Evolutionary conservation across 768 basidiomycete genomes (phyloP), one percentile per base, ranked within the genome.

Genomic region (Clavulina sp.): DNA sequence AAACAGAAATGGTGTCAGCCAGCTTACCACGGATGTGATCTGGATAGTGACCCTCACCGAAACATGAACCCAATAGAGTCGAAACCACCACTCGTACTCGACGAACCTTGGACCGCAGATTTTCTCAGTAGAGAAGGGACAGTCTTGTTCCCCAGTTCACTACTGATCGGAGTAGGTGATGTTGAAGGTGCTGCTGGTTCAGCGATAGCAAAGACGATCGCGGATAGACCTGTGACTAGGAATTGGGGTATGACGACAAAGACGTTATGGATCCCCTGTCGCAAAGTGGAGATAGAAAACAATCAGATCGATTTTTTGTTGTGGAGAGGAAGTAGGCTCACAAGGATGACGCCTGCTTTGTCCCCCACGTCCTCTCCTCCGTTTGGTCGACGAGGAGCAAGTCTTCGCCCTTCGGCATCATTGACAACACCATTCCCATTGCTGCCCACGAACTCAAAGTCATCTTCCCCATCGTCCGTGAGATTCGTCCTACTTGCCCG

Each of bases 201-300:
- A n/a, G n/a, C n/a, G n/a, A n/a, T n/a, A n/a, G n/a, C 84, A 60
- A 97, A 95, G 43, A 96, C 73, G 55, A 92, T 68, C 6, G 89
- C 77, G 0, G 88, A 79, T 3, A 96, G 64, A 23, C 80, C 88
- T 0, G 86, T 92, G 30, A 92, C 82, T 36, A 97, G 71, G 65
- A 96, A 92, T 60, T 97, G 93, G 0, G 93, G 93, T 4, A 95
- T 68, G 53, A 96, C 93, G 55, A 97, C 70, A 64, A 84, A 93
- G 53, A 95, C 75, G 60, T 95, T 96, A 65, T 96, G 91, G 50
- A 96, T 93, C 34, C 93, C 91, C 86, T 89, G 54, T n/a, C n/a
- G n/a, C n/a, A n/a, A n/a, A n/a, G n/a, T n/a, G n/a, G n/a, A n/a
- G 30, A n/a, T 36, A 51, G 19, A 49, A 51, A 36, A 41, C 32